Evolutionary conservation across 345 rosid genomes (phyloP).

Genomic region (Durio zibethinus): DNA sequence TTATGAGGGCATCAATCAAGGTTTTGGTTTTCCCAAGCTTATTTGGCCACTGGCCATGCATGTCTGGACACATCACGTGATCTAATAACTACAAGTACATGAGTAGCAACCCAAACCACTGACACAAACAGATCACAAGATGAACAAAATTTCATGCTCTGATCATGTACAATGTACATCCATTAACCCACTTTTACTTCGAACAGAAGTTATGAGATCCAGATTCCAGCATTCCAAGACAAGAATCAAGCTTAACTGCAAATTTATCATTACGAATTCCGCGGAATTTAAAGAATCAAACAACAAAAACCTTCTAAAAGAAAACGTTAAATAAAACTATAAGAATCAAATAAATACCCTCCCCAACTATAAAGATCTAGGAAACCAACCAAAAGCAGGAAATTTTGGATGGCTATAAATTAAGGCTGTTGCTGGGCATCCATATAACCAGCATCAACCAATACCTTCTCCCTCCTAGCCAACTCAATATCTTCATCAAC

Average conservation of each 20-base stretch:
- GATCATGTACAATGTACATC: background rate
- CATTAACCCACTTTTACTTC: background rate
- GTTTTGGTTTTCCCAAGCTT: background rate
- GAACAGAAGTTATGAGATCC: background rate
- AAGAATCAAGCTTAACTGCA: constrained; percentile 13
- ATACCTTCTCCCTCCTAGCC: constrained; percentile 74
- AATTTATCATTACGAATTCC: background rate
- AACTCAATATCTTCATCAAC: constrained; percentile 64
- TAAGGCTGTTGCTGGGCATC: constrained; percentile 77
- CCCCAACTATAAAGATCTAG: background rate
- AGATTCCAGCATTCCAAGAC: background rate
- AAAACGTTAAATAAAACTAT: background rate
- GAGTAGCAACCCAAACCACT: background rate
- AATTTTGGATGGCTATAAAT: background rate
- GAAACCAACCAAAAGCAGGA: background rate
- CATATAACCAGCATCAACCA: constrained; percentile 72
- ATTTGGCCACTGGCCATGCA: background rate
- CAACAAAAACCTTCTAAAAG: background rate
- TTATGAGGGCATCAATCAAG: no score
- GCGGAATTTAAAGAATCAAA: constrained; percentile 7
- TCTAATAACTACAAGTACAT: background rate
- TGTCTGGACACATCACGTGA: background rate
- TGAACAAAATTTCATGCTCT: background rate
- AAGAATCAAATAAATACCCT: background rate
- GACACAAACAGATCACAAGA: background rate